phyloP scores from a whole-genome alignment of 345 rosid species.

The Zanthoxylum bungeanum region DNA sequence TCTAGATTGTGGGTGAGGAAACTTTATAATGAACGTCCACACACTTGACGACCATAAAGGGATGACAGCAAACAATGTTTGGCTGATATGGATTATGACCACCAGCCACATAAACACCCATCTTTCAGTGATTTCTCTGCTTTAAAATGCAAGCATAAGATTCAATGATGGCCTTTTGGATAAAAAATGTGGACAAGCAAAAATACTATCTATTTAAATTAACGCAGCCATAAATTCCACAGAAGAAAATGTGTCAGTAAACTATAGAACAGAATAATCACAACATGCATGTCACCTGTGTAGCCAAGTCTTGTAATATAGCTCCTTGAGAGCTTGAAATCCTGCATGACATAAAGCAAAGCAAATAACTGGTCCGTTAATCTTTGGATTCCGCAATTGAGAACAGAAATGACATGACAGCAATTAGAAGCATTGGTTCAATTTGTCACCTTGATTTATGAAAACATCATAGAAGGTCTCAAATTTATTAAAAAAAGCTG shows the following conservation, averaged over 20 bases:
- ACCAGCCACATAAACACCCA: not conserved
- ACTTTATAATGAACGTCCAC: not conserved
- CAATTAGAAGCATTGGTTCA: slow-evolving; percentile 8
- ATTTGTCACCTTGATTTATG: slow-evolving; percentile 70
- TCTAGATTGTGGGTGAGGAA: not conserved
- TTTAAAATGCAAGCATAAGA: not conserved
- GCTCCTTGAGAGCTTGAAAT: slow-evolving; percentile 76
- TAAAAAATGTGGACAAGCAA: not conserved
- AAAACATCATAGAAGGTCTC: slow-evolving; percentile 63
- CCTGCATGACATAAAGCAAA: slow-evolving; percentile 45
- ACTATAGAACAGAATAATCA: not conserved
- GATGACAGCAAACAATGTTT: not conserved
- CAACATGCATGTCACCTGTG: slow-evolving; percentile 56
- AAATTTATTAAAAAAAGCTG: slow-evolving; percentile 73
- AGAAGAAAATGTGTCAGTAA: not conserved
- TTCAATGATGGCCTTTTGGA: not conserved
- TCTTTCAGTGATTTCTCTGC: not conserved
- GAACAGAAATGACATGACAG: not conserved
- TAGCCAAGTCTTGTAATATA: slow-evolving; percentile 86
- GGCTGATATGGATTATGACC: not conserved
- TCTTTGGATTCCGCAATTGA: not conserved
- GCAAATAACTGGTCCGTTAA: not conserved
- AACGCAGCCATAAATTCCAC: not conserved
- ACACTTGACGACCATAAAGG: not conserved
- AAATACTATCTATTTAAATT: not conserved